These are phyloP conservation scores for Galerina sulciceps DNA, from an alignment of 768 basidiomycete genomes.

Conservation along the genomic window DNA sequence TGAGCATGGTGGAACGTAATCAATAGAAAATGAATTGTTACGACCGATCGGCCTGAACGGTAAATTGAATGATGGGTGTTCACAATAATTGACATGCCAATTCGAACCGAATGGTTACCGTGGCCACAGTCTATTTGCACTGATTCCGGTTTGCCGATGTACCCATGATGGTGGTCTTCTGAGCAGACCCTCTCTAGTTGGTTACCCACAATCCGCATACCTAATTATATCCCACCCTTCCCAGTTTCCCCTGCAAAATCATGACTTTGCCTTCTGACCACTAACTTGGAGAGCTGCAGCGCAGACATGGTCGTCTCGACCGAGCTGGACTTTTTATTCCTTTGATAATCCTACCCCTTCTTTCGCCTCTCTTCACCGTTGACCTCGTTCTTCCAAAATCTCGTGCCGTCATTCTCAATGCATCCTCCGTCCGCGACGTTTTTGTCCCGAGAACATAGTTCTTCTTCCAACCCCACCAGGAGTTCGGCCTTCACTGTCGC, in stretches of 20 bases:
- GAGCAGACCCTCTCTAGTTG: constrained; percentile 2
- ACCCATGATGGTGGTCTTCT: constrained; percentile 16
- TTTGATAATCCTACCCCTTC: constrained; percentile 1
- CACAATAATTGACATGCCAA: constrained; percentile 19
- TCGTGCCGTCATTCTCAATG: neutral
- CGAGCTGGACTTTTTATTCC: constrained; percentile 16
- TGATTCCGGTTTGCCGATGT: constrained; percentile 4
- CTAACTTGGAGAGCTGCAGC: constrained; percentile 17
- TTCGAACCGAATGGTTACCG: constrained; percentile 14
- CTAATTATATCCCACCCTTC: constrained; percentile 19
- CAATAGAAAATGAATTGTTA: constrained; percentile 1
- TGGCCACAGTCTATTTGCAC: constrained; percentile 9
- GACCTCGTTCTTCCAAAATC: constrained; percentile 2
- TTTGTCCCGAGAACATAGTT: neutral
- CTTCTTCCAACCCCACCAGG: constrained; percentile 12
- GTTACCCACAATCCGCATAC: constrained; percentile 12
- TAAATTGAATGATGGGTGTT: constrained; percentile 11
- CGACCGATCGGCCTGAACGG: constrained; percentile 9
- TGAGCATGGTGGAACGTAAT: constrained; percentile 18
- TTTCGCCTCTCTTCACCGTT: neutral
- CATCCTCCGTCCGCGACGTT: neutral
- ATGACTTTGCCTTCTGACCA: constrained; percentile 11
- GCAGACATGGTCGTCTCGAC: constrained; percentile 31
- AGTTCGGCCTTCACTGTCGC: neutral
- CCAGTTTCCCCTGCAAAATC: neutral